Conservation (phyloP, 2,329 filamentous ascomycete genomes). For the Rhexocercosporidium sp. region DNA sequence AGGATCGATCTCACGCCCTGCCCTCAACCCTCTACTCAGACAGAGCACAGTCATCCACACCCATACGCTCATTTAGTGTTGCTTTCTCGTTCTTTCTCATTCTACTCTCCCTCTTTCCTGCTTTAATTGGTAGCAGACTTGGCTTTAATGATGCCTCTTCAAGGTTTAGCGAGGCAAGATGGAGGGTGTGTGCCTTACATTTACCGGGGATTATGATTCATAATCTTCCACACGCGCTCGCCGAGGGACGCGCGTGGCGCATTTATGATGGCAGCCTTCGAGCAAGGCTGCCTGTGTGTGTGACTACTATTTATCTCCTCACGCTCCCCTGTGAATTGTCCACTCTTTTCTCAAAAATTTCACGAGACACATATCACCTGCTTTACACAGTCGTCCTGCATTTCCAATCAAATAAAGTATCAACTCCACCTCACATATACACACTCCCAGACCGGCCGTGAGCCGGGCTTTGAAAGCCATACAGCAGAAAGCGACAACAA, state of each 20-base stretch:
- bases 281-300: constrained; percentile 28
- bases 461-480: constrained; percentile 34
- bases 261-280: constrained; percentile 24
- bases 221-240: constrained; percentile 29
- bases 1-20: constrained; percentile 2
- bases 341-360: constrained; percentile 21
- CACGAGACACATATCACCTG: constrained; percentile 6
- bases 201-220: constrained; percentile 32
- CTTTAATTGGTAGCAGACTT: background rate
- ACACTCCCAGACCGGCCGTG: constrained; percentile 40
- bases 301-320: constrained; percentile 36
- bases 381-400: constrained; percentile 6
- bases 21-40: background rate
- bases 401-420: background rate
- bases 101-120: constrained; percentile 51
- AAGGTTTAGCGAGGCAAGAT: constrained; percentile 18
- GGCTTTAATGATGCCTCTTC: background rate
- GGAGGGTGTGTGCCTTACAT: constrained; percentile 32
- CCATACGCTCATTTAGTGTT: background rate
- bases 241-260: constrained; percentile 32
- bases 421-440: background rate
- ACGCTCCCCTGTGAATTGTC: constrained; percentile 20
- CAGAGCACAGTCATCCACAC: constrained; percentile 9
- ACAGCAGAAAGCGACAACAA: background rate
- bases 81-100: constrained; percentile 9